phyloP scores from a whole-genome alignment of 164 flowering plant genomes.

The Cinnamomum chago region DNA sequence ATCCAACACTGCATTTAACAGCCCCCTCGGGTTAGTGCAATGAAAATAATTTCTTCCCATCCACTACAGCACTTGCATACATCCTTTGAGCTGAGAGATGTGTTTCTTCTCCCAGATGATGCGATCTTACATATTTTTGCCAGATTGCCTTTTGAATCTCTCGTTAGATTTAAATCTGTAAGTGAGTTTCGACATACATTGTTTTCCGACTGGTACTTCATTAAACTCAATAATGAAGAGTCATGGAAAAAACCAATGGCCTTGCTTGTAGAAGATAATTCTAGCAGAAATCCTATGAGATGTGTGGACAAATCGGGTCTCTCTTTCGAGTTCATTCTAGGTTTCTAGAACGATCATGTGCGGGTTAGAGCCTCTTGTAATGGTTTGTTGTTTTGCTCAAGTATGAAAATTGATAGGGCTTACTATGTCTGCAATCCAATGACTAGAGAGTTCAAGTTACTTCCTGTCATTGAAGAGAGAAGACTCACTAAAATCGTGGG shows the following conservation, averaged over 20 bases:
- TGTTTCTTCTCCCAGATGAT: conserved; percentile 60
- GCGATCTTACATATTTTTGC: conserved; percentile 65
- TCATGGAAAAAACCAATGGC: conserved; percentile 54
- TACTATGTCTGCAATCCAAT: conserved; percentile 87
- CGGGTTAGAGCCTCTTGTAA: conserved; percentile 82
- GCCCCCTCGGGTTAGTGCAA: no score
- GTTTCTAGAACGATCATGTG: conserved; percentile 72
- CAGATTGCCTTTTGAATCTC: conserved; percentile 69
- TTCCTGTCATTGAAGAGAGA: conserved; percentile 66
- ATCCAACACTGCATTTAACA: no score
- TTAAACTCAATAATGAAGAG: conserved; percentile 45
- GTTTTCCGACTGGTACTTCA: conserved; percentile 51
- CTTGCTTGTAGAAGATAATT: conserved; percentile 54
- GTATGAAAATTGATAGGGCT: conserved; percentile 67
- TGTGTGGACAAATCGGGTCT: conserved; percentile 39
- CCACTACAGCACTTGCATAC: not conserved
- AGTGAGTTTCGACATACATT: conserved; percentile 62
- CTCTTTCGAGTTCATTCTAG: conserved; percentile 54
- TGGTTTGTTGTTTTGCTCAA: conserved; percentile 91
- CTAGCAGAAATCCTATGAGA: conserved; percentile 37
- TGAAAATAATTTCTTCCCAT: not conserved
- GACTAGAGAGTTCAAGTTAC: conserved; percentile 61
- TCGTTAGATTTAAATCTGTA: conserved; percentile 54
- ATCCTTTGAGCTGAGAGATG: conserved; percentile 12
- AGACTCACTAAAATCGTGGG: conserved; percentile 73